Base-by-base conservation (phyloP, 2,329 filamentous ascomycete genomes). In the Ilyonectria robusta region DNA sequence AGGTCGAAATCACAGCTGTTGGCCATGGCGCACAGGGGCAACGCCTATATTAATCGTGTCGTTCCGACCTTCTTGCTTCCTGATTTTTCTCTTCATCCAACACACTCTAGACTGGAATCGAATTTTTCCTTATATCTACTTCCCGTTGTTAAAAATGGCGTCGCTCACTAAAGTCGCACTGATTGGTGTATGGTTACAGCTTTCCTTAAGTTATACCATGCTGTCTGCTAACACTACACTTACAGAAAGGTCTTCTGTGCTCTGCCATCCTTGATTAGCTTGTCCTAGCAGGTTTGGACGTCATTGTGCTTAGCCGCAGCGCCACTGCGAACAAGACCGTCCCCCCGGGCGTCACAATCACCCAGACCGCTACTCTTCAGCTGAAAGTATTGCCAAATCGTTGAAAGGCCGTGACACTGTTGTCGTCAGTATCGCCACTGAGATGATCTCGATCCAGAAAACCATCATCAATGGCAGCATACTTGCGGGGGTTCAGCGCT, bases 351-450 rank as follows among this genome's bases (percentile, higher is more conserved):
- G 62, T 57, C 10, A 35, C 65, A 40, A 62, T 70, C 21, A 26
- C 56, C 9, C 66, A 69, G 7, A 59, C 74, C 26, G 80, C 60
- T 67, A 72, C 61, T 78, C 82, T 48, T 82, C 81, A 2, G 74
- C 82, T 3, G 72, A 80, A 2, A 84, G 84, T 35, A 81, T 90
- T 15, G 81, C 76, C 8, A 62, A 78, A 1, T 84, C 84, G 1
- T 82, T 90, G 53, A 70, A 81, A 53, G 86, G 84, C 26, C 83
- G 87, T 60, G 87, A 89, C 69, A 88, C 85, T 3, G 80, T 88
- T n/a, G 72, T 89, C 31, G 66, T 69, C 4, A 70, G 70, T 5
- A 21, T 71, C 33, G 62, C 59, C 10, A 1, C 33, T 5, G 31
- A 33, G 11, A 57, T 11, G 1, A n/a, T 50, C 7, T 4, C 42